These are phyloP conservation scores for Haplosporangium sp. DNA, from an alignment of 371 early-diverging fungal species.

Conservation along the genomic window DNA sequence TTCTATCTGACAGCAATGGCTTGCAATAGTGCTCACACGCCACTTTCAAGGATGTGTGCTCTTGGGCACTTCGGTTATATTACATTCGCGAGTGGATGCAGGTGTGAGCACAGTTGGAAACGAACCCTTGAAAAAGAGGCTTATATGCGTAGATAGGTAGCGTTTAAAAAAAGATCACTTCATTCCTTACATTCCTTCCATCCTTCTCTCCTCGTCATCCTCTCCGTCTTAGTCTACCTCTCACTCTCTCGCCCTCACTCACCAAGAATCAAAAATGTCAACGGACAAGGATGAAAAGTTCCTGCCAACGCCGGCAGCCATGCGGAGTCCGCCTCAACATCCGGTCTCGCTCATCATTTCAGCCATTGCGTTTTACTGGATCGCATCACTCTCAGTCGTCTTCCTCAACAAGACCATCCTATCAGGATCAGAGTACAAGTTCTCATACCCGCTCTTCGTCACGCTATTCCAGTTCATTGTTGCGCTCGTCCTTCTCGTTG, in stretches of 20 bases:
- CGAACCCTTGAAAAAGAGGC: no score
- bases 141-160: no score
- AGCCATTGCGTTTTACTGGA: constrained; percentile 76
- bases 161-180: background rate
- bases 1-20: no score
- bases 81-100: no score
- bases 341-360: constrained; percentile 63
- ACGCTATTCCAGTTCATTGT: constrained; percentile 78
- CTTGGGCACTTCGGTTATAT: no score
- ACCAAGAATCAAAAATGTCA: constrained; percentile 19
- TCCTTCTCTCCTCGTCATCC: background rate
- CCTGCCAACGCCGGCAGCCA: constrained; percentile 66
- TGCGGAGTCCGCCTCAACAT: constrained; percentile 47
- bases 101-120: no score
- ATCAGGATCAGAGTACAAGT: constrained; percentile 68
- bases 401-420: constrained; percentile 82
- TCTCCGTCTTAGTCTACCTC: background rate
- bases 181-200: background rate
- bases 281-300: constrained; percentile 59
- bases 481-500: constrained; percentile 67
- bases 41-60: no score
- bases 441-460: constrained; percentile 76
- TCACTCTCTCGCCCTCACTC: background rate
- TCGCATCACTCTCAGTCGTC: constrained; percentile 78
- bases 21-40: no score